Percentiles rank a stretch among this genome's conserved stretches.
These are phyloP conservation scores for Pseudogymnoascus verrucosus DNA, from an alignment of 2,329 filamentous ascomycete species.

Conservation along the genomic window DNA sequence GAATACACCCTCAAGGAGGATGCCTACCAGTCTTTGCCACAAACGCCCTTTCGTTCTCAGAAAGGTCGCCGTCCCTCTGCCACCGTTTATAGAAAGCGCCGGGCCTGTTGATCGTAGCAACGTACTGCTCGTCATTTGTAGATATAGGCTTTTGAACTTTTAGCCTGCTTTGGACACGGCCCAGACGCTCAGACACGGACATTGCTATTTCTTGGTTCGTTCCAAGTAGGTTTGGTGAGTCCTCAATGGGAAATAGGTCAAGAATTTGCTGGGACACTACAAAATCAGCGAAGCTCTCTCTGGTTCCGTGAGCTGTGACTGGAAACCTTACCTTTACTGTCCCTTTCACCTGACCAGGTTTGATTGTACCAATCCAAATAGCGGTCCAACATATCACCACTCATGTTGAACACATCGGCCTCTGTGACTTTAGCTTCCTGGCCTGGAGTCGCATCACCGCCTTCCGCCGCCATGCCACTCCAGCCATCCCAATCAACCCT, in stretches of 20 bases:
- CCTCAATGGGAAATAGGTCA: constrained; percentile 29
- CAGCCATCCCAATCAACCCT: constrained; percentile 67
- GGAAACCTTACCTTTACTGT: constrained; percentile 29
- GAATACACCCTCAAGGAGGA: constrained; percentile 4
- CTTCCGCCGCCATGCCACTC: constrained; percentile 41
- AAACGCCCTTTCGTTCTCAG: constrained; percentile 33
- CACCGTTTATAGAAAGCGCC: constrained; percentile 31
- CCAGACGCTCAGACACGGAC: constrained; percentile 17
- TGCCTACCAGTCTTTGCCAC: constrained; percentile 36
- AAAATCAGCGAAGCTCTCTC: constrained; percentile 9
- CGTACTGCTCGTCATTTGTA: constrained; percentile 14
- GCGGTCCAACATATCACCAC: constrained; percentile 54
- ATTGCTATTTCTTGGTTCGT: constrained; percentile 21
- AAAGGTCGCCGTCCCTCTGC: constrained; percentile 35
- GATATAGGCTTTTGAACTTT: constrained; percentile 22
- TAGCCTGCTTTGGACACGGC: constrained; percentile 21
- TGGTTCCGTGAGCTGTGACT: not conserved
- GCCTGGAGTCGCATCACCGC: constrained; percentile 33
- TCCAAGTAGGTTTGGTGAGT: constrained; percentile 14
- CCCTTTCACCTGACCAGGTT: constrained; percentile 47
- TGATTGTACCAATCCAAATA: constrained; percentile 75
- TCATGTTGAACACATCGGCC: constrained; percentile 55
- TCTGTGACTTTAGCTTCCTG: constrained; percentile 50
- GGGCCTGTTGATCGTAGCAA: constrained; percentile 20
- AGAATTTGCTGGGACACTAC: constrained; percentile 28